phyloP scores from a whole-genome alignment of 2,329 filamentous ascomycete genomes.

The Phialophora expanda region DNA sequence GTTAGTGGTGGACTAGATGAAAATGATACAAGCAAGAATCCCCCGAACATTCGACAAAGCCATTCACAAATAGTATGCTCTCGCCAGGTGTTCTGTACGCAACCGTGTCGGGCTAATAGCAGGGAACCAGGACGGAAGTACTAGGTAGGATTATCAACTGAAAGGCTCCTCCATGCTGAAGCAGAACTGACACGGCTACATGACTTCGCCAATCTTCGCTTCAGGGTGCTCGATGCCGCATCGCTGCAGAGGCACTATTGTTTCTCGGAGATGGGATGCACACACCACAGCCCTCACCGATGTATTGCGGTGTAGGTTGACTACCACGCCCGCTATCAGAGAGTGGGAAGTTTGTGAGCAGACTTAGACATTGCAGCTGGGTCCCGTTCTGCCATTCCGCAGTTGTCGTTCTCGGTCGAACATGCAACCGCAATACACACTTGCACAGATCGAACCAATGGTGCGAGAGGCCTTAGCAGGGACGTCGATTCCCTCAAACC shows the following conservation, averaged over 20 bases:
- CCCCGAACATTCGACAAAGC: background rate
- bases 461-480: background rate
- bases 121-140: background rate
- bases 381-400: background rate
- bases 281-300: background rate
- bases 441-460: background rate
- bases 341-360: background rate
- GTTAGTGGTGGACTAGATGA: background rate
- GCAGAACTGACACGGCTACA: background rate
- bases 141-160: background rate
- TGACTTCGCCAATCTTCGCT: background rate
- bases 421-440: background rate
- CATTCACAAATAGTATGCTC: background rate
- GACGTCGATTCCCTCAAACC: background rate
- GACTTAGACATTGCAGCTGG: background rate
- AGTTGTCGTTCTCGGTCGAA: background rate
- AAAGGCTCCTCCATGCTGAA: background rate
- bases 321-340: background rate
- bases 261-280: background rate
- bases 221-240: background rate
- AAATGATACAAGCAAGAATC: background rate
- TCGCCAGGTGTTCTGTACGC: background rate
- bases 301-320: background rate
- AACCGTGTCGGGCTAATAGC: background rate
- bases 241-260: background rate